Conservation (phyloP, 2,329 filamentous ascomycete species). For the Lithohypha guttulata region DNA sequence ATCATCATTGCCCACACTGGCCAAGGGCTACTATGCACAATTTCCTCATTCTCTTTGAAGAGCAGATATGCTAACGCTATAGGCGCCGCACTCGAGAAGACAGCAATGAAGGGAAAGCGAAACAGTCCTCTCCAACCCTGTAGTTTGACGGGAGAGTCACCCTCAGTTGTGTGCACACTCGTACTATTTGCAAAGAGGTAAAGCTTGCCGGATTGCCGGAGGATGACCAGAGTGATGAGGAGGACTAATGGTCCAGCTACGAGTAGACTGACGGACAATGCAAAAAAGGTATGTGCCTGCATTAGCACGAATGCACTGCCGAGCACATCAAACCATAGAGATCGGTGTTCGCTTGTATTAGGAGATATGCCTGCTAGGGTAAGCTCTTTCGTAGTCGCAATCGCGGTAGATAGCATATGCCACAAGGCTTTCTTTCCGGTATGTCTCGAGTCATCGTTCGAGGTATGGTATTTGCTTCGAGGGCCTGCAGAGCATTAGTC, state of each 20-base stretch:
- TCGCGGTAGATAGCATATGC: slow-evolving; percentile 86
- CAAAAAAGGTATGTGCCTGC: slow-evolving; percentile 71
- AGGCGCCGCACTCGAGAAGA: slow-evolving; percentile 56
- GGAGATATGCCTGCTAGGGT: slow-evolving; percentile 31
- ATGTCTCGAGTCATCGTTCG: slow-evolving; percentile 74
- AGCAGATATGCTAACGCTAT: slow-evolving; percentile 64
- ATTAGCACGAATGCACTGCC: slow-evolving; percentile 71
- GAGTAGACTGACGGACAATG: slow-evolving; percentile 72
- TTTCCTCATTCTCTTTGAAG: slow-evolving; percentile 74
- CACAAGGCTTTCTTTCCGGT: slow-evolving; percentile 58
- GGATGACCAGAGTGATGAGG: slow-evolving; percentile 54
- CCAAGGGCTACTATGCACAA: slow-evolving; percentile 83
- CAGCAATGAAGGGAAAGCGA: slow-evolving; percentile 67
- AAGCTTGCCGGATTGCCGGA: slow-evolving; percentile 67
- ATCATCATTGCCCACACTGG: slow-evolving; percentile 82
- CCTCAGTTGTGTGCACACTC: slow-evolving; percentile 49
- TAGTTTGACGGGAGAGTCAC: slow-evolving; percentile 51
- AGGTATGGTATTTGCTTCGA: slow-evolving; percentile 77
- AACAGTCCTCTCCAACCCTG: slow-evolving; percentile 74
- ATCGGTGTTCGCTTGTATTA: slow-evolving; percentile 55
- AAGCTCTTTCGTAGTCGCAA: slow-evolving; percentile 62
- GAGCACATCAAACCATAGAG: slow-evolving; percentile 91
- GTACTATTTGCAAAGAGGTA: slow-evolving; percentile 69
- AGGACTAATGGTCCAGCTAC: slow-evolving; percentile 68
- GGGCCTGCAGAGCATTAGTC: slow-evolving; percentile 38